Conservation (phyloP, 495 filamentous ascomycete species). For the Penicillium bovifimosum region DNA sequence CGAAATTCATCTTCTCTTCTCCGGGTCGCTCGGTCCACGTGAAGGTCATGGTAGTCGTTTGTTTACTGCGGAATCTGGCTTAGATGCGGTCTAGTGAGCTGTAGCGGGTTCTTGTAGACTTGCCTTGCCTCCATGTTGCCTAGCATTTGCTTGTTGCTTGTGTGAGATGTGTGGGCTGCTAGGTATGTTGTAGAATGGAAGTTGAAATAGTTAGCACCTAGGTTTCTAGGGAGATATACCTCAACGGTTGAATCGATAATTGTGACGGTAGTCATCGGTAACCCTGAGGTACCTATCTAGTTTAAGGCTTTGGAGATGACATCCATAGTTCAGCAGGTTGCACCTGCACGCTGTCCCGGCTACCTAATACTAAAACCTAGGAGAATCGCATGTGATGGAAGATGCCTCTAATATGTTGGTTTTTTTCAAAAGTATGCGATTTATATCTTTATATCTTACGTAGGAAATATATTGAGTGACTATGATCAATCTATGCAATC, state of each 20-base stretch:
- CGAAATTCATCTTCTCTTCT: no score
- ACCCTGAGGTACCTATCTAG: neutral
- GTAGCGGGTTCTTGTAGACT: no score
- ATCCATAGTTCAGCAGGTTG: no score
- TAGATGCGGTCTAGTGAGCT: neutral
- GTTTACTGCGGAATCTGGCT: neutral
- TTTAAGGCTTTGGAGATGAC: no score
- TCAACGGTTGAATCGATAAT: neutral
- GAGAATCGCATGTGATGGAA: no score
- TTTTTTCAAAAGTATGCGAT: neutral
- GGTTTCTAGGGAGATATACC: neutral
- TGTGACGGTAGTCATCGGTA: neutral
- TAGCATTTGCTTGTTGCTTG: neutral
- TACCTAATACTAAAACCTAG: no score
- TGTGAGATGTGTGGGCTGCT: neutral
- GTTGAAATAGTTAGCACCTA: neutral
- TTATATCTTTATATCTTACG: neutral
- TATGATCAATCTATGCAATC: conserved; percentile 17
- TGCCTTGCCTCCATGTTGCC: neutral
- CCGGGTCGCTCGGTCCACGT: neutral
- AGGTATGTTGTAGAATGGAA: neutral
- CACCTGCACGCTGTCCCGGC: no score
- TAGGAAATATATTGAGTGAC: conserved; percentile 1
- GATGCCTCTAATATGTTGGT: neutral
- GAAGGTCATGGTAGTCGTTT: neutral